Evolutionary conservation across 2,329 filamentous ascomycete genomes (phyloP), one percentile per base, ranked within the genome.

Genomic region (Aquanectria penicillioides): DNA sequence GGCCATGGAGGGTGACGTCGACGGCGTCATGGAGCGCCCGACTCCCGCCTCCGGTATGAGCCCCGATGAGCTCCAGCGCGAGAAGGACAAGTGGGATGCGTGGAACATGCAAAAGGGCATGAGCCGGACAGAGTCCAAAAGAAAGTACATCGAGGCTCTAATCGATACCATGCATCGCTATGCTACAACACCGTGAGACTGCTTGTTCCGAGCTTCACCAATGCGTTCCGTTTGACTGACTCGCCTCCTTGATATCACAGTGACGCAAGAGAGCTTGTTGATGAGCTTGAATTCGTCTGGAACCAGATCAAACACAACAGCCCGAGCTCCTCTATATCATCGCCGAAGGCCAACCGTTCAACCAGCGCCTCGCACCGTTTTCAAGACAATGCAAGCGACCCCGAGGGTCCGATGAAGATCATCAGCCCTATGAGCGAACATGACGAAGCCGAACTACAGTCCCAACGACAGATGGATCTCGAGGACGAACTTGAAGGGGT

Each of bases 251-350:
- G n/a, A n/a, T n/a, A 28, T 46, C 22, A 51, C 64, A 89, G 86
- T 44, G 93, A 97, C 73, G 93, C 93, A 7, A 86, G 89, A 59
- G 94, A 97, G 76, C 83, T 99, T 33, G 94, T 98, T 31, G 84
- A 89, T 9, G 95, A 99, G 76, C 86, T 99, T n/a, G 95, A 99
- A 77, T 99, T 98, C 70, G 94, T 99, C 33, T 99, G 95, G 95
- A 93, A 97, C 68, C 95, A 98, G 75, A 94, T 99, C 69, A 97
- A 95, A 76, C 90, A 90, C 67, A 97, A 94, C 69, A 86, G 87
- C 10, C 87, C 89, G 4, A 86, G 85, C 15, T 88, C 89, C 31
- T 79, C 88, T 33, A 74, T 84, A 34, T 83, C 84, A 10, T 86
- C 83, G 2, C 82, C 84, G n/a, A 81, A 83, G 63, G 78, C 78